A percentile compares a stretch with the other conserved stretches of the same genome.
These are phyloP conservation scores for Brassica carinata DNA, from an alignment of 345 rosid genomes.

Conservation along the genomic window DNA sequence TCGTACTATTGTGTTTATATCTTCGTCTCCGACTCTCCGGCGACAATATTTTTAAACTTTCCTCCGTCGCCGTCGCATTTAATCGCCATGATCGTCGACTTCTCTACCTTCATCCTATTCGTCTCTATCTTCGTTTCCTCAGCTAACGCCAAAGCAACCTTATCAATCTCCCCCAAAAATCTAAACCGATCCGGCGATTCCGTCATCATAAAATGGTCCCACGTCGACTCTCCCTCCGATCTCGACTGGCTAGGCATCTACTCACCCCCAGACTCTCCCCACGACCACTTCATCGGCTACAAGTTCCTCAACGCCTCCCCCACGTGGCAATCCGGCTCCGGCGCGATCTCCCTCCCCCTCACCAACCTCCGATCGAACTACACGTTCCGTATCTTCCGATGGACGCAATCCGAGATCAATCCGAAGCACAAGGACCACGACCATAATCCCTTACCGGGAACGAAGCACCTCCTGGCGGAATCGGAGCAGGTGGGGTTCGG, in stretches of 20 bases:
- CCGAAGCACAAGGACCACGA: conserved; percentile 64
- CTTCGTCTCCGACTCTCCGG: not conserved
- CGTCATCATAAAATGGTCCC: conserved; percentile 67
- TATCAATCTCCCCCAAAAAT: conserved; percentile 51
- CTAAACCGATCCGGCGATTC: conserved; percentile 67
- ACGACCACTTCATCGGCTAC: conserved; percentile 76
- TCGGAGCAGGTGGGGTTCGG: conserved; percentile 58
- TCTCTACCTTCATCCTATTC: conserved; percentile 33
- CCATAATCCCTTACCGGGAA: conserved; percentile 75
- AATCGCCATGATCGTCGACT: conserved; percentile 35
- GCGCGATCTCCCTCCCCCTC: conserved; percentile 65
- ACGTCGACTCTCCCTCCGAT: conserved; percentile 67
- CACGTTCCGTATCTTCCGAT: conserved; percentile 87
- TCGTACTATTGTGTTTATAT: not conserved
- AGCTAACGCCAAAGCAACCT: conserved; percentile 37
- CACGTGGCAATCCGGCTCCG: conserved; percentile 66
- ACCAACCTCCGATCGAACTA: conserved; percentile 77
- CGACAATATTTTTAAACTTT: not conserved
- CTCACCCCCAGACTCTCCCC: conserved; percentile 74
- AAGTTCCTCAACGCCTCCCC: conserved; percentile 68
- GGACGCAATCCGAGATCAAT: conserved; percentile 68
- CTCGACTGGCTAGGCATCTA: conserved; percentile 90
- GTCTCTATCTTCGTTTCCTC: conserved; percentile 7
- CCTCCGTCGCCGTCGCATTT: not conserved
- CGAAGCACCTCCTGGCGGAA: conserved; percentile 55